Percentiles rank a stretch among this genome's conserved stretches.
These are phyloP conservation scores for Leishmania tropica DNA, from an alignment of 208 protist genomes.

Conservation along the genomic window DNA sequence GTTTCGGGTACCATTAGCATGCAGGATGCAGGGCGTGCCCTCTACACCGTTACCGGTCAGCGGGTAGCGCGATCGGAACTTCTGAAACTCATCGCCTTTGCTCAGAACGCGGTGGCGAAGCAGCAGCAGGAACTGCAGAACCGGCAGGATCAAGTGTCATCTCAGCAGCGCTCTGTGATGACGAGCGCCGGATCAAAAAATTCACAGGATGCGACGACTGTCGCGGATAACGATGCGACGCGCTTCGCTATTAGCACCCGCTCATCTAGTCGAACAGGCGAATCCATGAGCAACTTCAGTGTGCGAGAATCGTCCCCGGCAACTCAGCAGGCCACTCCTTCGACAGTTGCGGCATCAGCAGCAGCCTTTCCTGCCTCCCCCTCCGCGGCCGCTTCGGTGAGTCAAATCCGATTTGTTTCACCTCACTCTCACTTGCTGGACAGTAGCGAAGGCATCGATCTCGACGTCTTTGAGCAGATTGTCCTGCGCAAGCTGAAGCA, in stretches of 20 bases:
- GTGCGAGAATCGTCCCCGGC: background rate
- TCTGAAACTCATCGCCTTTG: conserved; percentile 49
- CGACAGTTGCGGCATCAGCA: background rate
- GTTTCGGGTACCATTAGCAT: conserved; percentile 69
- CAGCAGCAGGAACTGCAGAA: conserved; percentile 20
- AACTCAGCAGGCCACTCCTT: background rate
- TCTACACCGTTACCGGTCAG: conserved; percentile 82
- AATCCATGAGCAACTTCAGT: background rate
- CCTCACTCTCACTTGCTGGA: conserved; percentile 29
- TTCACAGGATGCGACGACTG: background rate
- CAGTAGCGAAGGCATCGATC: conserved; percentile 61
- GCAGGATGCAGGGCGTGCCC: conserved; percentile 55
- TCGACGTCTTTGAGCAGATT: conserved; percentile 72
- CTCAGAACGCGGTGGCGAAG: conserved; percentile 39
- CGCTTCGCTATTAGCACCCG: background rate
- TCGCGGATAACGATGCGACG: background rate
- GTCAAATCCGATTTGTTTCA: conserved; percentile 9
- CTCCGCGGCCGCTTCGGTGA: background rate
- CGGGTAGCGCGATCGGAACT: conserved; percentile 60
- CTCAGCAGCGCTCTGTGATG: conserved; percentile 2
- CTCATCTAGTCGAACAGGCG: background rate
- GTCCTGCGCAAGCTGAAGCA: conserved; percentile 68
- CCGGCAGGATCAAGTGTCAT: background rate
- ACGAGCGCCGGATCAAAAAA: background rate
- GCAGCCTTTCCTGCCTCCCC: background rate